Percentiles rank a stretch among this genome's conserved stretches.
Conservation (phyloP, 2,329 filamentous ascomycete genomes). For the Chrysosporium keratinophilum region DNA sequence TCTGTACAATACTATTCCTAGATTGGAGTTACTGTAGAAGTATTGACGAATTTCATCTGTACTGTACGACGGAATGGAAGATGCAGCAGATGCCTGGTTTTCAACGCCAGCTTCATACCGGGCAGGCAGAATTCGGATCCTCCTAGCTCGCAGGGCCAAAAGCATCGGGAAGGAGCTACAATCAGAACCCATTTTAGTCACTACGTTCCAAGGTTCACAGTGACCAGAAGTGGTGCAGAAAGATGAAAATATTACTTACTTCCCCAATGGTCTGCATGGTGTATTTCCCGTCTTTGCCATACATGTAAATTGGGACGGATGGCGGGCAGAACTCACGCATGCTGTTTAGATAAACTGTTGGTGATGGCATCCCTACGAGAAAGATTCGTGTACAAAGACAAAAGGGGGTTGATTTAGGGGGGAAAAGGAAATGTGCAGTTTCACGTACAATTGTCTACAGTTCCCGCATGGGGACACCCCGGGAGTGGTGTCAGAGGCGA, state of each 20-base stretch:
- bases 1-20: background rate
- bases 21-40: no score
- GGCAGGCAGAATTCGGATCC: background rate
- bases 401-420: no score
- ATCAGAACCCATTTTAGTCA: background rate
- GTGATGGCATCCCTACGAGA: constrained; percentile 6
- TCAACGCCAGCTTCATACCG: background rate
- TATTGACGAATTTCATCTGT: no score
- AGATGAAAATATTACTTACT: constrained; percentile 20
- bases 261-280: constrained; percentile 31
- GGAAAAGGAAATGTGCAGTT: no score
- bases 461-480: constrained; percentile 75
- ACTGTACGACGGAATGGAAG: no score
- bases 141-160: constrained; percentile 54
- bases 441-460: constrained; percentile 73
- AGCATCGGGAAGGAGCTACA: constrained; percentile 55
- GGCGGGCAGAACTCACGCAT: constrained; percentile 65
- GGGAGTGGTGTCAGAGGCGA: constrained; percentile 65
- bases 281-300: constrained; percentile 66
- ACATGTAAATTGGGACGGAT: constrained; percentile 79
- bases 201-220: background rate
- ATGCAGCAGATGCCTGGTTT: no score
- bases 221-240: background rate
- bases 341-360: constrained; percentile 18
- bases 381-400: background rate